Base-by-base conservation (phyloP, 164 flowering plant species). In the Houttuynia cordata region DNA sequence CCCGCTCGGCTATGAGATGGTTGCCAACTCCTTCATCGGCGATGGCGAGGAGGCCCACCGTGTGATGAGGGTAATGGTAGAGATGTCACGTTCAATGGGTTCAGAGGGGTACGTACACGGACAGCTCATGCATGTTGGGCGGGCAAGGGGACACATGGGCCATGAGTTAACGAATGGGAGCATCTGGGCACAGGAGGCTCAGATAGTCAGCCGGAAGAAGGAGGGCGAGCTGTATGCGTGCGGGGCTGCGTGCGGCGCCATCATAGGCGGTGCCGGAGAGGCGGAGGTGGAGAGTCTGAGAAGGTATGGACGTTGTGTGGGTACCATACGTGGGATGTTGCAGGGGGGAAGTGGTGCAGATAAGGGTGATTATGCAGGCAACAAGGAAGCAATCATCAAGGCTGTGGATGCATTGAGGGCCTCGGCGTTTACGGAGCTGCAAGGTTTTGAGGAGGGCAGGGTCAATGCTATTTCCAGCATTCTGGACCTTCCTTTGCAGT, bases 231-330 rank as follows among this genome's bases (percentile, higher is more conserved):
- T 83, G 6, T 74, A 74, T 57, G 82, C 78, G 4, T 83, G 90
- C 62, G 86, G 75, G 0, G 88, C 78, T 0, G 83, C 83, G 1
- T 82, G 87, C 73, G 95, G 95, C 59, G 87, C 87, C 12, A 79
- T 87, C n/a, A n/a, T 85, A 42, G 89, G 85, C 22, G 96, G 86
- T 10, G 87, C 84, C 45, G 65, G 79, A 78, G 77, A 82, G 41
- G 55, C 74, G 34, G 83, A 85, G 55, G 68, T 81, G 0, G 78
- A 78, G 77, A 82, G 42, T 53, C 30, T 87, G 66, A 79, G 84
- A 52, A 79, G 54, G 30, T 84, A 20, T 57, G 95, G 95, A 13
- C 39, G 72, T 1, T 75, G 71, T 52, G 76, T 74, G 0, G 91
- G 91, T 10, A 75, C 73, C 78, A 71, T 79, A 6, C 53, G 67